Evolutionary conservation across 805 yeast genomes (phyloP).

Genomic region (Spathaspora arborariae): DNA sequence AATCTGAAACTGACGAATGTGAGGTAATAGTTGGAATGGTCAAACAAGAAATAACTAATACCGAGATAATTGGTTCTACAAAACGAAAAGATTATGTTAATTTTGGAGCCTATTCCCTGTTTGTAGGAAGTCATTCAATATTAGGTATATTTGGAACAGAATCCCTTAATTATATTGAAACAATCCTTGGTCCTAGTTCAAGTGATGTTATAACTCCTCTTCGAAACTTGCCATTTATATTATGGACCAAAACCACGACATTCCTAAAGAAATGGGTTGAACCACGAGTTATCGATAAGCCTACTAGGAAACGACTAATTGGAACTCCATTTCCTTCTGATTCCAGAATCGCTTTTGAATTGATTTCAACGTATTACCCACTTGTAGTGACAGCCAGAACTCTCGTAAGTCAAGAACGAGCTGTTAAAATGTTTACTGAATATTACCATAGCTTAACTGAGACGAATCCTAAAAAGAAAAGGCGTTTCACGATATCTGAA

Average conservation of each 20-base stretch:
- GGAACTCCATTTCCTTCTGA: conserved; percentile 26
- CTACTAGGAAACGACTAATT: conserved; percentile 15
- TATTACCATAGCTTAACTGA: conserved; percentile 18
- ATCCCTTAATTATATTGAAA: conserved; percentile 30
- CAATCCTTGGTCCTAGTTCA: conserved; percentile 19
- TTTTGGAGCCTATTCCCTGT: conserved; percentile 14
- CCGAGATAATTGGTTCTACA: not conserved
- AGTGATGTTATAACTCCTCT: conserved; percentile 20
- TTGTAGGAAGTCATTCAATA: conserved; percentile 35
- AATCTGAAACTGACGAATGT: conserved; percentile 5
- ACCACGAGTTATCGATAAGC: conserved; percentile 21
- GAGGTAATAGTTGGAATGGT: conserved; percentile 1
- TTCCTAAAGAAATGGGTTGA: conserved; percentile 27
- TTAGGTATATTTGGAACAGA: conserved; percentile 31
- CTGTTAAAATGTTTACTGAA: conserved; percentile 19
- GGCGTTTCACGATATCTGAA: conserved; percentile 26
- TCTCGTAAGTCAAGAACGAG: conserved; percentile 15
- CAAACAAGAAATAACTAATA: not conserved
- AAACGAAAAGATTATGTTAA: not conserved
- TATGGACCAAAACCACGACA: conserved; percentile 14
- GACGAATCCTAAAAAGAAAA: conserved; percentile 6
- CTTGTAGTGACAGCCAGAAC: conserved; percentile 18
- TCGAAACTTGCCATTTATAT: conserved; percentile 24
- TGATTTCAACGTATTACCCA: conserved; percentile 23
- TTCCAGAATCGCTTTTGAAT: conserved; percentile 18